Evolutionary conservation across 192 early-diverging fungal genomes (phyloP).

Genomic region (Rhizophagus sp.): DNA sequence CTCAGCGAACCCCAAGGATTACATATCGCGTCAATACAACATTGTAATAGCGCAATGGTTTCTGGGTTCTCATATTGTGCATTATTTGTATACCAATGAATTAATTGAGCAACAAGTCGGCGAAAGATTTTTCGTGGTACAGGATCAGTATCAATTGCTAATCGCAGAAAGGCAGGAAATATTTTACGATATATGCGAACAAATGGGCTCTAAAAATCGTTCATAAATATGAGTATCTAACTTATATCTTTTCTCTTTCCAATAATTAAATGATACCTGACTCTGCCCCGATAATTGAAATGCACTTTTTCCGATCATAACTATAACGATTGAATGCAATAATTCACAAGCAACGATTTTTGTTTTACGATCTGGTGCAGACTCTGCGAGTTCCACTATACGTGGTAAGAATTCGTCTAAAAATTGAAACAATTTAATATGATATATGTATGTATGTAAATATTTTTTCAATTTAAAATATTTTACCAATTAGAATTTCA

Average conservation of each 20-base stretch:
- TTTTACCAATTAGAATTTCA: slow-evolving; percentile 63
- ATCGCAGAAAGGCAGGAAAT: slow-evolving; percentile 69
- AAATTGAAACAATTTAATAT: slow-evolving; percentile 7
- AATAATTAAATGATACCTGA: slow-evolving; percentile 32
- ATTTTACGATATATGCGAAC: slow-evolving; percentile 62
- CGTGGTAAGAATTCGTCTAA: slow-evolving; percentile 76
- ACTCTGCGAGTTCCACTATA: slow-evolving; percentile 74
- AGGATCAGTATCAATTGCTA: slow-evolving; percentile 72
- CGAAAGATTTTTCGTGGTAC: slow-evolving; percentile 70
- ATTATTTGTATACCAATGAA: slow-evolving; percentile 83
- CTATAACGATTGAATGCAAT: slow-evolving; percentile 66
- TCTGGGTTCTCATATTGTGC: slow-evolving; percentile 76
- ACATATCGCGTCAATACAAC: slow-evolving; percentile 67
- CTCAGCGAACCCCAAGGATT: slow-evolving; percentile 53
- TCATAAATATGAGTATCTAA: neutral
- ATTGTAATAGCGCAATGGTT: slow-evolving; percentile 66
- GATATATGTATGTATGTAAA: too few relatives aligned
- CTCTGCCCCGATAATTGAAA: slow-evolving; percentile 43
- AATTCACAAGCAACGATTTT: slow-evolving; percentile 76
- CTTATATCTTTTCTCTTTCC: neutral
- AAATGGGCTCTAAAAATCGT: slow-evolving; percentile 51
- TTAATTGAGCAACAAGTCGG: slow-evolving; percentile 64
- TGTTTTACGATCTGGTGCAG: slow-evolving; percentile 70
- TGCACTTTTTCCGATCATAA: slow-evolving; percentile 75
- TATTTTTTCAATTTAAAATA: neutral